Evolutionary conservation across 495 filamentous ascomycete species (phyloP).

Genomic region (Articulospora tetracladia): DNA sequence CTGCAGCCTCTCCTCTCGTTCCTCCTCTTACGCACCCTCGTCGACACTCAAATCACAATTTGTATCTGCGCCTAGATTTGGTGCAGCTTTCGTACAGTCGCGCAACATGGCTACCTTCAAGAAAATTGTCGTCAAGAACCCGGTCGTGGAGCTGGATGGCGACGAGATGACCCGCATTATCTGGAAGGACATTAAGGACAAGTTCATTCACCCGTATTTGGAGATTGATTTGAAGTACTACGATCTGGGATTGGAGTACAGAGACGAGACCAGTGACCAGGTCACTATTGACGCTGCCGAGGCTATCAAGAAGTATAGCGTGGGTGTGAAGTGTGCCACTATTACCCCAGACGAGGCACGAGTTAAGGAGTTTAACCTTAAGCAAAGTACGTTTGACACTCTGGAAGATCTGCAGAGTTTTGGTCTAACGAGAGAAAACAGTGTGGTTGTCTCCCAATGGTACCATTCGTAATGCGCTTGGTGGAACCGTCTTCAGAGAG

Average conservation of each 20-base stretch:
- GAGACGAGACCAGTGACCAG: conserved; percentile 92
- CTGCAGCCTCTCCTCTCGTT: neutral
- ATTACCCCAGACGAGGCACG: conserved; percentile 97
- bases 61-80: conserved; percentile 9
- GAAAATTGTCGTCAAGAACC: conserved; percentile 98
- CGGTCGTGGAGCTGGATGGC: conserved; percentile 93
- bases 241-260: conserved; percentile 91
- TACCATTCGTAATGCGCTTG: conserved; percentile 92
- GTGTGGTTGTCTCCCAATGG: conserved; percentile 99
- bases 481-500: conserved; percentile 96
- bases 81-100: conserved; percentile 14
- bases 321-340: conserved; percentile 98
- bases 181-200: conserved; percentile 97
- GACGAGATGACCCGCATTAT: conserved; percentile 99
- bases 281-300: conserved; percentile 93
- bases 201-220: conserved; percentile 93
- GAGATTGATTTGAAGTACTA: conserved; percentile 99
- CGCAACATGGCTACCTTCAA: conserved; percentile 24
- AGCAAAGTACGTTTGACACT: conserved; percentile 70
- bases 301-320: conserved; percentile 97
- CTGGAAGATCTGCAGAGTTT: neutral
- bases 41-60: neutral
- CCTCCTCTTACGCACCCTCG: conserved; percentile 1
- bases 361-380: conserved; percentile 96
- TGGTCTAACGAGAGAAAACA: conserved; percentile 24